These are phyloP conservation scores for Manihot esculenta DNA, from an alignment of 441 rosid species.

Conservation along the genomic window DNA sequence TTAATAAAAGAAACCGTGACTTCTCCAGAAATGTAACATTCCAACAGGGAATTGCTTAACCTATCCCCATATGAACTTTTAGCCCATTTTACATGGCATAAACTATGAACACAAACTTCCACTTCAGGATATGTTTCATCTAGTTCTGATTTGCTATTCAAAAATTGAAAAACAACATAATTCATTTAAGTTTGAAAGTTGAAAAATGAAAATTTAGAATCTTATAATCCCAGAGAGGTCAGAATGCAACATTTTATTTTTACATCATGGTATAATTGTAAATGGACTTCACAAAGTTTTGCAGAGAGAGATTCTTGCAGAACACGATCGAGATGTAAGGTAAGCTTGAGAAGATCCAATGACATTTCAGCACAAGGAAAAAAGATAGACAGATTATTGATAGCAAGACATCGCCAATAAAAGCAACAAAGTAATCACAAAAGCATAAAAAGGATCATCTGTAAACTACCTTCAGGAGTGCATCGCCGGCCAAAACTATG, in stretches of 20 bases:
- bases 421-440: conserved; percentile 7
- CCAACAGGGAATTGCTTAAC: not conserved
- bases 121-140: not conserved
- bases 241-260: not conserved
- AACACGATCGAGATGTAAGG: not conserved
- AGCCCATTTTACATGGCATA: not conserved
- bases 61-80: not conserved
- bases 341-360: not conserved
- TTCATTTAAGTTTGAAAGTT: not conserved
- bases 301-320: not conserved
- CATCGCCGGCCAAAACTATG: conserved; percentile 86
- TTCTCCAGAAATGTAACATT: not conserved
- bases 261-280: not conserved
- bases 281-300: not conserved
- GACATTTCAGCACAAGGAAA: not conserved
- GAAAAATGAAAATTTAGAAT: not conserved
- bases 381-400: not conserved
- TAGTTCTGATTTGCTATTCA: not conserved
- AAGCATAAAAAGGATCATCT: not conserved
- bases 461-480: conserved; percentile 82
- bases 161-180: not conserved
- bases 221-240: not conserved
- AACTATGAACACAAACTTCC: not conserved
- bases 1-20: not conserved
- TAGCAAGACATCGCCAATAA: not conserved